These are phyloP conservation scores for Eimeria zaria DNA, from an alignment of 169 alveolate genomes.

Conservation along the genomic window DNA sequence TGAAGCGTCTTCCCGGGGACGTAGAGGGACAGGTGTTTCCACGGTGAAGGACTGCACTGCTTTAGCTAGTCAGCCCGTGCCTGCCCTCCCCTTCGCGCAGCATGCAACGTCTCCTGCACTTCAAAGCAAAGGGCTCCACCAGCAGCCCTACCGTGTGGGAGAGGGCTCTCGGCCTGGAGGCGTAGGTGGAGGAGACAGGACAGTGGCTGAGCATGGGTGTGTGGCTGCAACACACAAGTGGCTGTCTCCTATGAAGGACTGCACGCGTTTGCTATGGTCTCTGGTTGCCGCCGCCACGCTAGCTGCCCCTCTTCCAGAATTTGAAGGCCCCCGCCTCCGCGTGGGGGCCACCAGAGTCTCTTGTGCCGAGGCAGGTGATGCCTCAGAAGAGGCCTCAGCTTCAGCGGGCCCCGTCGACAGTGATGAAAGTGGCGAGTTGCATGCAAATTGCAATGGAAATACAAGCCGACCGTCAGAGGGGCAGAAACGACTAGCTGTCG, in stretches of 20 bases:
- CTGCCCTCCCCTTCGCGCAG: not conserved
- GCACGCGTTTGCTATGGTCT: constrained; percentile 66
- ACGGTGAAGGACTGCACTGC: not conserved
- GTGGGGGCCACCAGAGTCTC: not conserved
- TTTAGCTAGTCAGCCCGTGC: not conserved
- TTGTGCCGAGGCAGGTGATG: not conserved
- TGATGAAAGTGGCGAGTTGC: not conserved
- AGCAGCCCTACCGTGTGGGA: not conserved
- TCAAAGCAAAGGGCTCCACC: not conserved
- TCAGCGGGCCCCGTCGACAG: not conserved
- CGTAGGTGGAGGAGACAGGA: not conserved
- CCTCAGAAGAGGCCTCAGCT: not conserved
- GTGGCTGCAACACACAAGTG: not conserved
- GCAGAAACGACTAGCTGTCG: not conserved
- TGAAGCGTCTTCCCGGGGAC: not conserved
- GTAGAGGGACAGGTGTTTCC: not conserved
- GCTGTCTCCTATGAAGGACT: constrained; percentile 62
- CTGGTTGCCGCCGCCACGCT: constrained; percentile 47
- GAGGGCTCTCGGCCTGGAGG: not conserved
- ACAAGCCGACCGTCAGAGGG: not conserved
- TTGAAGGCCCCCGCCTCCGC: not conserved
- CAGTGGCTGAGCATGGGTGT: not conserved
- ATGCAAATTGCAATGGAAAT: not conserved
- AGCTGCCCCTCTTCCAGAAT: constrained; percentile 40
- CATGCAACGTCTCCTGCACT: not conserved